A percentile compares a stretch with the other conserved stretches of the same genome.
phyloP scores from a whole-genome alignment of 345 rosid genomes.

The Schrenkiella parvula region DNA sequence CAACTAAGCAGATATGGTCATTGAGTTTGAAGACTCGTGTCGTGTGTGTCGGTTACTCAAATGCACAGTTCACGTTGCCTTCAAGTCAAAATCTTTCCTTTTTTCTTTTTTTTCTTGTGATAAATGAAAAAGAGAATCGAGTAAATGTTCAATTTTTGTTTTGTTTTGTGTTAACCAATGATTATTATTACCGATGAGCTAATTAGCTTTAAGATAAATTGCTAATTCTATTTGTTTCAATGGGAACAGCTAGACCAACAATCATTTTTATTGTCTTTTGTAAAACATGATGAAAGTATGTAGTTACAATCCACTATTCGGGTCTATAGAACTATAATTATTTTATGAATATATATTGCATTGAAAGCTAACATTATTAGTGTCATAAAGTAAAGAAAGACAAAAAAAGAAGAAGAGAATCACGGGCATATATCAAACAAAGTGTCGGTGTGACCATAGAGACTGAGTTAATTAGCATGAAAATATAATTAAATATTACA shows the following conservation, averaged over 20 bases:
- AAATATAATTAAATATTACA: not conserved
- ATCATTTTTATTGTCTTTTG: too few relatives aligned
- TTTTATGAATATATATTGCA: not conserved
- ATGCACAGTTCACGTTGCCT: conserved; percentile 24
- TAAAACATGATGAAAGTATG: not conserved
- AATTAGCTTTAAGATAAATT: not conserved
- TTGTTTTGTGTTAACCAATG: not conserved
- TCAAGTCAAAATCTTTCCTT: conserved; percentile 14
- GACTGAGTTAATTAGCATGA: conserved; percentile 3
- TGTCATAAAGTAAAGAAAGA: not conserved
- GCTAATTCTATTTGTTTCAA: too few relatives aligned
- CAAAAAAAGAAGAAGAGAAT: not conserved
- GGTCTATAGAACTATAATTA: not conserved
- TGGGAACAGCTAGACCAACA: too few relatives aligned
- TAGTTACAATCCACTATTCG: not conserved
- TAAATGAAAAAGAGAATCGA: not conserved
- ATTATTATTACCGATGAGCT: not conserved
- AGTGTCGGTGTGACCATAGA: conserved; percentile 29
- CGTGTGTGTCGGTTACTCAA: conserved; percentile 29
- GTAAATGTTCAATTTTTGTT: not conserved
- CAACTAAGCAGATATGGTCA: conserved; percentile 11
- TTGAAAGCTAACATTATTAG: conserved; percentile 10
- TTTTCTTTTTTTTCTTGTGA: not conserved
- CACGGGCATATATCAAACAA: conserved; percentile 13
- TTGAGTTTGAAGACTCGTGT: conserved; percentile 14